A percentile compares a stretch with the other conserved stretches of the same genome.
Evolutionary conservation across 2,329 filamentous ascomycete species (phyloP).

Genomic region (Shiraia bambusicola): DNA sequence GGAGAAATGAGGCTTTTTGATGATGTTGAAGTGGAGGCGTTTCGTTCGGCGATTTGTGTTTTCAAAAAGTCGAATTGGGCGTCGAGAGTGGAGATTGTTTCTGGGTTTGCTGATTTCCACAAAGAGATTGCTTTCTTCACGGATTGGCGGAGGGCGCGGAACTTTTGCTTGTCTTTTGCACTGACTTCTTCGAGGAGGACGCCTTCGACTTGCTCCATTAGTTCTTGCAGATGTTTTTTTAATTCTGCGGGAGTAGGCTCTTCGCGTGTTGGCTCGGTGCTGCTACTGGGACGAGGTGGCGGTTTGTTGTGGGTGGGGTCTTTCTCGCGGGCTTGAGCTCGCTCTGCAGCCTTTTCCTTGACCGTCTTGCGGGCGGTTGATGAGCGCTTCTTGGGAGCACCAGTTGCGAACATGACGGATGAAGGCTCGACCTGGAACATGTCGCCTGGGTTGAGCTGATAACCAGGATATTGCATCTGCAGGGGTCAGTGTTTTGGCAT

Average conservation of each 20-base stretch:
- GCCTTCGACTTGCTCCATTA: conserved; percentile 57
- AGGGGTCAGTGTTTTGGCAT: conserved; percentile 2
- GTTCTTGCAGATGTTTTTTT: conserved; percentile 37
- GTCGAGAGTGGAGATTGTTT: conserved; percentile 49
- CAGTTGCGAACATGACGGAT: conserved; percentile 84
- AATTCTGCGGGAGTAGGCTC: conserved; percentile 35
- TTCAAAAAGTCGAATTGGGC: conserved; percentile 51
- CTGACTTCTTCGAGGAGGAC: conserved; percentile 61
- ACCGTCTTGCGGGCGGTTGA: conserved; percentile 31
- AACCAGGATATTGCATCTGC: conserved; percentile 89
- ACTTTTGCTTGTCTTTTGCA: conserved; percentile 72
- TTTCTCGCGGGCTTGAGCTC: conserved; percentile 28
- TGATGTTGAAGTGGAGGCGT: conserved; percentile 3
- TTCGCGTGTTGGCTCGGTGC: conserved; percentile 14
- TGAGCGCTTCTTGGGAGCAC: conserved; percentile 61
- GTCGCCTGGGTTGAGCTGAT: conserved; percentile 93
- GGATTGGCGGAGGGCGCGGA: conserved; percentile 70
- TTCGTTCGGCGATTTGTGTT: conserved; percentile 22
- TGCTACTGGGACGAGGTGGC: conserved; percentile 9
- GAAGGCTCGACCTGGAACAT: conserved; percentile 96
- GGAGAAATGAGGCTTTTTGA: conserved; percentile 2
- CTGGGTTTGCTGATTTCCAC: conserved; percentile 47
- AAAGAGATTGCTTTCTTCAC: conserved; percentile 65
- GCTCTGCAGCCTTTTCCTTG: conserved; percentile 33
- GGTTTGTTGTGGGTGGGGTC: conserved; percentile 12